Conservation (phyloP, 306 rosid genomes). For the Prunus fruticosa region DNA sequence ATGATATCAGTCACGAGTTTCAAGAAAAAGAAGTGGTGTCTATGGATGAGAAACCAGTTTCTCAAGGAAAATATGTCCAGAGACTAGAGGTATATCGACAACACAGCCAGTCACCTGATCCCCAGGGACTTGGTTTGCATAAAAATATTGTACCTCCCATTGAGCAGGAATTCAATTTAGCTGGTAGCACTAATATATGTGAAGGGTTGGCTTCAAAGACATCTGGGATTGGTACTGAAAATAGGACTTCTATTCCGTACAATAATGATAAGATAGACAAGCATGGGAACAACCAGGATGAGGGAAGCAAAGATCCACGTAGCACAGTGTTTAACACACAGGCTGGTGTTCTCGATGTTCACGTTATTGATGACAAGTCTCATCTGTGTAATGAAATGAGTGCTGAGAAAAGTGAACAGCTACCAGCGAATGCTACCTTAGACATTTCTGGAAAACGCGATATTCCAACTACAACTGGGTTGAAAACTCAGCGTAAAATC, state of each 20-base stretch:
- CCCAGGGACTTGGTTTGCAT: slow-evolving; percentile 11
- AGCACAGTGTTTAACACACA: slow-evolving; percentile 2
- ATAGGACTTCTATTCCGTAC: slow-evolving; percentile 1
- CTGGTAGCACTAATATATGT: slow-evolving; percentile 5
- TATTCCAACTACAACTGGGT: slow-evolving; percentile 16
- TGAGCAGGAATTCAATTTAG: slow-evolving; percentile 12
- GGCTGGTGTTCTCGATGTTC: slow-evolving; percentile 36
- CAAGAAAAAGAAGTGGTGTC: slow-evolving; percentile 20
- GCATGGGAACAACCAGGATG: slow-evolving; percentile 12
- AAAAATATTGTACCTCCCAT: background rate
- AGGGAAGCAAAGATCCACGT: slow-evolving; percentile 3
- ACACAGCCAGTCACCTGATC: background rate
- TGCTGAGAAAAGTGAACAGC: slow-evolving; percentile 23
- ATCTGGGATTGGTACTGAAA: slow-evolving; percentile 1
- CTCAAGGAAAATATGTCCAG: slow-evolving; percentile 11
- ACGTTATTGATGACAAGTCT: slow-evolving; percentile 31
- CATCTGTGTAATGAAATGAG: background rate
- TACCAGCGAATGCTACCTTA: slow-evolving; percentile 1
- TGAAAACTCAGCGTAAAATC: slow-evolving; percentile 17
- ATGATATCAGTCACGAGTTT: slow-evolving; percentile 6
- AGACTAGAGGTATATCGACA: slow-evolving; percentile 6
- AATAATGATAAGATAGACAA: background rate
- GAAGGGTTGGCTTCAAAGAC: background rate
- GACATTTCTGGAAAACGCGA: slow-evolving; percentile 9
- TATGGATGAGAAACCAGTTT: slow-evolving; percentile 15